Conservation (phyloP, 306 rosid species). For the Ceratonia siliqua region DNA sequence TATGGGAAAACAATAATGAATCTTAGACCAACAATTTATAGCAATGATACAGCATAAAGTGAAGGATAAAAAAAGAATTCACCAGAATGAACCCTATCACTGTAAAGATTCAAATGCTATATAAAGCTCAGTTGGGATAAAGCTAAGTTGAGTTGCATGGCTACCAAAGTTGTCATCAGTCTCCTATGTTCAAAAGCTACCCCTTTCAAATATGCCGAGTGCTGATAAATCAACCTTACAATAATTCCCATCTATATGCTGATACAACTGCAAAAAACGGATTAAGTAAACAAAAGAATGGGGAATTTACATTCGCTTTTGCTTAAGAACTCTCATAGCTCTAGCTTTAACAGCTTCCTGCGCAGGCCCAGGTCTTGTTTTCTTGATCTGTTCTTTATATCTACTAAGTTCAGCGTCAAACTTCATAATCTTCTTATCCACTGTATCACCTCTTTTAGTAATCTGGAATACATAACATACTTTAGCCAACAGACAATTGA, state of each 20-base stretch:
- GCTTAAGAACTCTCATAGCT: slow-evolving; percentile 94
- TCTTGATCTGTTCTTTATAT: slow-evolving; percentile 92
- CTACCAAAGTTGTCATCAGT: not conserved
- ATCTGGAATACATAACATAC: slow-evolving; percentile 49
- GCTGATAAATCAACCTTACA: not conserved
- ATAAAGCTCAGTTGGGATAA: not conserved
- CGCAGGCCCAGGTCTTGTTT: slow-evolving; percentile 94
- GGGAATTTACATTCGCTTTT: slow-evolving; percentile 70
- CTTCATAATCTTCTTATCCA: slow-evolving; percentile 85
- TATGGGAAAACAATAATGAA: not conserved
- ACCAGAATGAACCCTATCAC: not conserved
- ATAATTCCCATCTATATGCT: not conserved
- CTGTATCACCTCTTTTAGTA: slow-evolving; percentile 79
- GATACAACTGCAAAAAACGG: not conserved
- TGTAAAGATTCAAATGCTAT: not conserved
- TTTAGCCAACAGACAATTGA: slow-evolving; percentile 9
- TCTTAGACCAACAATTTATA: not conserved
- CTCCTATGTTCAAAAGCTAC: slow-evolving; percentile 1
- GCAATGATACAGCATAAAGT: not conserved
- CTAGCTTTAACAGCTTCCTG: slow-evolving; percentile 92
- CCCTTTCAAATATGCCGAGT: not conserved
- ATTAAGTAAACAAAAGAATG: slow-evolving; percentile 20
- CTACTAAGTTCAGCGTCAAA: slow-evolving; percentile 82
- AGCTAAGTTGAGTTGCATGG: not conserved
- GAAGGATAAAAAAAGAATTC: not conserved